Conservation (phyloP, 2,329 filamentous ascomycete species). For the Fusarium mundagurra region DNA sequence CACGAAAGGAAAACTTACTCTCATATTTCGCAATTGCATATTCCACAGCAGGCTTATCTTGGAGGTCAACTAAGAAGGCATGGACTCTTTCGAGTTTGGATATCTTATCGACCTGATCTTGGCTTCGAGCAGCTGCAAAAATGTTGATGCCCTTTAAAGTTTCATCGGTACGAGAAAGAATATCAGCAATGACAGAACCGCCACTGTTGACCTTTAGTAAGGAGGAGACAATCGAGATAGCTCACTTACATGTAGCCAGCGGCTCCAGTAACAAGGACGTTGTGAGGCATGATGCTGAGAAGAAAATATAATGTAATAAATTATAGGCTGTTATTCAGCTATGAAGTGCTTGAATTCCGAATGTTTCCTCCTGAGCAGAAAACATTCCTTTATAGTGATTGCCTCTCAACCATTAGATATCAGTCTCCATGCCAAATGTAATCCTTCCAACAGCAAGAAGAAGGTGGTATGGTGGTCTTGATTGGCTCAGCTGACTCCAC, state of each 20-base stretch:
- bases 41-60: slow-evolving; percentile 40
- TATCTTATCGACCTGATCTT: slow-evolving; percentile 47
- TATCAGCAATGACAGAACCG: slow-evolving; percentile 49
- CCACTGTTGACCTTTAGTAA: slow-evolving; percentile 38
- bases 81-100: slow-evolving; percentile 44
- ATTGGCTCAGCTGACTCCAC: neutral
- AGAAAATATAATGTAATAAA: too few relatives aligned
- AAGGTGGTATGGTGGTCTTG: neutral
- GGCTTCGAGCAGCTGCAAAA: slow-evolving; percentile 47
- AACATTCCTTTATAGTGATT: neutral
- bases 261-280: slow-evolving; percentile 50
- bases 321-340: neutral
- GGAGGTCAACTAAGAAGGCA: slow-evolving; percentile 46
- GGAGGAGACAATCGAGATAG: neutral
- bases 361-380: neutral
- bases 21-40: slow-evolving; percentile 37
- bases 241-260: slow-evolving; percentile 47
- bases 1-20: slow-evolving; percentile 24
- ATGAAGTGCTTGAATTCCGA: neutral
- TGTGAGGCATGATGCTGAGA: slow-evolving; percentile 30
- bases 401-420: neutral
- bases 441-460: too few relatives aligned
- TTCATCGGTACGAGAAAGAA: slow-evolving; percentile 37
- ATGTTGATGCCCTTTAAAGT: slow-evolving; percentile 39
- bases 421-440: neutral